These are phyloP conservation scores for Agrostemma githago DNA, from an alignment of 148 eudicot genomes.

Conservation along the genomic window DNA sequence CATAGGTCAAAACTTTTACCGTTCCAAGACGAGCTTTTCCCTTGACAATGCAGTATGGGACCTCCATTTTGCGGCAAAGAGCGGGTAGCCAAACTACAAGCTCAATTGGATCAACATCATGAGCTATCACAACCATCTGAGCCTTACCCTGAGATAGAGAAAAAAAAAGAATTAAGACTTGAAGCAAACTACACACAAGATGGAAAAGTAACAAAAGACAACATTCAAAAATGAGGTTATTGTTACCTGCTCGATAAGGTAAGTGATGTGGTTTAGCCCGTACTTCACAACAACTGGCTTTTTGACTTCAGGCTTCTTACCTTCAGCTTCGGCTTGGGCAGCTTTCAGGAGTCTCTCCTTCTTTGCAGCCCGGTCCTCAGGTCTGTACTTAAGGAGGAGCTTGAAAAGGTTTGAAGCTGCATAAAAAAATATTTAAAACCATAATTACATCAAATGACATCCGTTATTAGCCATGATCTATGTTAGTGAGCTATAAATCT, in stretches of 20 bases:
- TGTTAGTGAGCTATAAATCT: too few relatives aligned
- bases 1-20: conserved; percentile 17
- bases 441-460: too few relatives aligned
- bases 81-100: conserved; percentile 96
- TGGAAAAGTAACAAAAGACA: not conserved
- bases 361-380: conserved; percentile 80
- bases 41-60: conserved; percentile 93
- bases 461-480: too few relatives aligned
- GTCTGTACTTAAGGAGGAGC: conserved; percentile 86
- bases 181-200: not conserved
- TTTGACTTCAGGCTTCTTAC: conserved; percentile 64
- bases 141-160: conserved; percentile 59
- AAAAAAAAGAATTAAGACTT: not conserved
- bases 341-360: conserved; percentile 77
- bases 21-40: conserved; percentile 89
- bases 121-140: conserved; percentile 91
- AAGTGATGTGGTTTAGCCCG: conserved; percentile 84
- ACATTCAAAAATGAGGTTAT: not conserved
- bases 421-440: not conserved
- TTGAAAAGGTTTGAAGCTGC: conserved; percentile 80
- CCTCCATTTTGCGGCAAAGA: conserved; percentile 87
- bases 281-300: conserved; percentile 92
- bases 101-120: conserved; percentile 95
- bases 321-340: conserved; percentile 89
- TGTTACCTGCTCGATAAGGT: conserved; percentile 81